Evolutionary conservation across 305 asterid species (phyloP).

Genomic region (Rubia peregrina): DNA sequence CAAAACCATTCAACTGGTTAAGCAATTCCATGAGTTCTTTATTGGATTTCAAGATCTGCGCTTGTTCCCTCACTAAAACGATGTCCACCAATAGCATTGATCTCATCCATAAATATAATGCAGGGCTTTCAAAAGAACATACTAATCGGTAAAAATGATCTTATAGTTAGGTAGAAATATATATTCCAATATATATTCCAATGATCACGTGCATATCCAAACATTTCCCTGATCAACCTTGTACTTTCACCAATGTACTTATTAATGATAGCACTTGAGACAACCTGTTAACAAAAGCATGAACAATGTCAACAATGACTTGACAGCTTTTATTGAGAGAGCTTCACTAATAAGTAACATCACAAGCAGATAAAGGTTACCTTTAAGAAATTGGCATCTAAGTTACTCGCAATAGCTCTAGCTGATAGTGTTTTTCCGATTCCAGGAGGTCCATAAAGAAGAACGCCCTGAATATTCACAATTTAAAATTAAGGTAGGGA

Average conservation of each 20-base stretch:
- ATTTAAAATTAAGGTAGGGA: background rate
- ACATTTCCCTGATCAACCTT: slow-evolving; percentile 92
- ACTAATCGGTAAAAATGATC: background rate
- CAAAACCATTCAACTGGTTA: slow-evolving; percentile 91
- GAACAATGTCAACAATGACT: too few relatives aligned
- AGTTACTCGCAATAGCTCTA: too few relatives aligned
- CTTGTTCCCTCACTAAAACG: slow-evolving; percentile 95
- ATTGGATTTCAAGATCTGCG: slow-evolving; percentile 92
- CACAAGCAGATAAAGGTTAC: too few relatives aligned
- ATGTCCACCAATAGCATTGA: slow-evolving; percentile 84
- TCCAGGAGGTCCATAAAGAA: slow-evolving; percentile 97
- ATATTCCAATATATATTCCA: slow-evolving; percentile 19
- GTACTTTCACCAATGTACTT: slow-evolving; percentile 98
- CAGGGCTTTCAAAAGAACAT: slow-evolving; percentile 52
- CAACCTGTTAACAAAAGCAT: slow-evolving; percentile 39
- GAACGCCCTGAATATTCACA: slow-evolving; percentile 68
- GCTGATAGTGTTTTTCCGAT: slow-evolving; percentile 49
- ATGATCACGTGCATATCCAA: slow-evolving; percentile 94
- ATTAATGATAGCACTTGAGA: slow-evolving; percentile 94
- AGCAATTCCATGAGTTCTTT: slow-evolving; percentile 88
- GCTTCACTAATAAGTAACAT: too few relatives aligned
- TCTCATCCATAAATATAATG: slow-evolving; percentile 79
- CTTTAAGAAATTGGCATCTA: too few relatives aligned
- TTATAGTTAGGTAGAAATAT: background rate
- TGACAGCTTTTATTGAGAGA: too few relatives aligned